Evolutionary conservation across 371 early-diverging fungal species (phyloP).

Genomic region (Amoeboaphelidium occidentale): DNA sequence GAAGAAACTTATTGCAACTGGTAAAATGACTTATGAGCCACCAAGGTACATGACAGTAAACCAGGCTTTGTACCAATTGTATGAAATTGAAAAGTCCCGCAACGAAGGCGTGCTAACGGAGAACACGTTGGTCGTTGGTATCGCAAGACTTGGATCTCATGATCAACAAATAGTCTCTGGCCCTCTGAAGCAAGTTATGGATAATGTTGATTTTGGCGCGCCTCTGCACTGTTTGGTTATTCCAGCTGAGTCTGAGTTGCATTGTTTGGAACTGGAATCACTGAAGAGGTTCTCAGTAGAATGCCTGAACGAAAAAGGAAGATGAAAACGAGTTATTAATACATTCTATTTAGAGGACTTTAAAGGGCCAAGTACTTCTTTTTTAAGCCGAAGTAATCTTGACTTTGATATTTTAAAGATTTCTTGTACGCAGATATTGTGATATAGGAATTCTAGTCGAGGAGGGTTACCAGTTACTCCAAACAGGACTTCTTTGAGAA

Average conservation of each 20-base stretch:
- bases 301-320: too few relatives aligned
- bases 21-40: constrained; percentile 78
- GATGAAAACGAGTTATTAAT: too few relatives aligned
- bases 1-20: constrained; percentile 81
- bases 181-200: constrained; percentile 50
- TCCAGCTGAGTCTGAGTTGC: constrained; percentile 43
- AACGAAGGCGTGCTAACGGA: constrained; percentile 9
- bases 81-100: constrained; percentile 58
- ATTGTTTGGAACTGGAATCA: too few relatives aligned
- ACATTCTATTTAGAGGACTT: too few relatives aligned
- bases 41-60: constrained; percentile 96
- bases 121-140: constrained; percentile 68
- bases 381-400: too few relatives aligned
- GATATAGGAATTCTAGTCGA: too few relatives aligned
- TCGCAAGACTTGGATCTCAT: constrained; percentile 72
- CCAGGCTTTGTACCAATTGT: constrained; percentile 71
- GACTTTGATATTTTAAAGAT: too few relatives aligned
- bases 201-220: constrained; percentile 63
- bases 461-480: too few relatives aligned
- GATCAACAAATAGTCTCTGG: constrained; percentile 66
- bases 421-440: too few relatives aligned
- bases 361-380: too few relatives aligned
- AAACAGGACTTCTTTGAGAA: too few relatives aligned
- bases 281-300: too few relatives aligned
- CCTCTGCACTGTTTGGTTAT: constrained; percentile 95